Percentiles rank a stretch among this genome's conserved stretches.
Evolutionary conservation across 805 yeast species (phyloP).

Genomic region (Wickerhamomyces queroliae): DNA sequence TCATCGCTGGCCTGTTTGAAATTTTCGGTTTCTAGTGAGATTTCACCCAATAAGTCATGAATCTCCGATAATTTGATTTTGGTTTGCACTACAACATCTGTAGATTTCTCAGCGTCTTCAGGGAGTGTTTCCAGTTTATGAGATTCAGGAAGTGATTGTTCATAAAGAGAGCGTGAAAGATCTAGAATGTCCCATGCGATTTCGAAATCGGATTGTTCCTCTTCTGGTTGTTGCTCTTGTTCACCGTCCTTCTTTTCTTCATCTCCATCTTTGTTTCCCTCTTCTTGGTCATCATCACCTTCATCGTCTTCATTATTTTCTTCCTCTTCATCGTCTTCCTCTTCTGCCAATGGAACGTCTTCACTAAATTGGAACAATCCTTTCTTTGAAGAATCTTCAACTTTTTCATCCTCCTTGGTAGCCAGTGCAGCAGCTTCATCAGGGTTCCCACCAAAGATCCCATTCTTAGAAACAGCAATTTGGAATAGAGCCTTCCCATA

Average conservation of each 20-base stretch:
- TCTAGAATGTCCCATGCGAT: slow-evolving; percentile 87
- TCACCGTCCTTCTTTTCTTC: slow-evolving; percentile 11
- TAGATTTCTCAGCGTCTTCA: slow-evolving; percentile 15
- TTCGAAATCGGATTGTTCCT: slow-evolving; percentile 69
- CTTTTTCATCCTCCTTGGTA: slow-evolving; percentile 21
- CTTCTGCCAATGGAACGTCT: slow-evolving; percentile 31
- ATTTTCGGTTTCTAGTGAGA: slow-evolving; percentile 84
- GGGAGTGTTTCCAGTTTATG: slow-evolving; percentile 16
- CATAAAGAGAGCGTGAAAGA: slow-evolving; percentile 64
- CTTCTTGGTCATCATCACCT: slow-evolving; percentile 19
- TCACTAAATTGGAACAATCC: slow-evolving; percentile 31
- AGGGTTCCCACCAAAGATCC: slow-evolving; percentile 58
- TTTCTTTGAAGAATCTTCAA: slow-evolving; percentile 21
- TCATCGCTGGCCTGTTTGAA: slow-evolving; percentile 74
- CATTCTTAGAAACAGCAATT: slow-evolving; percentile 67
- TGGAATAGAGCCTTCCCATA: slow-evolving; percentile 81
- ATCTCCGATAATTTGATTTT: slow-evolving; percentile 62
- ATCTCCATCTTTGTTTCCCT: slow-evolving; percentile 18
- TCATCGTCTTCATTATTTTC: slow-evolving; percentile 20
- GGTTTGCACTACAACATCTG: slow-evolving; percentile 28
- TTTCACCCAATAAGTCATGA: slow-evolving; percentile 81
- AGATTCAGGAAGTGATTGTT: slow-evolving; percentile 24
- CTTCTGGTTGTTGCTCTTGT: slow-evolving; percentile 27
- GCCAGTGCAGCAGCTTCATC: slow-evolving; percentile 16
- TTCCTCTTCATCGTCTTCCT: slow-evolving; percentile 20